Evolutionary conservation across 805 yeast species (phyloP), one percentile per base, ranked within the genome.

Genomic region (Candida schatavii): DNA sequence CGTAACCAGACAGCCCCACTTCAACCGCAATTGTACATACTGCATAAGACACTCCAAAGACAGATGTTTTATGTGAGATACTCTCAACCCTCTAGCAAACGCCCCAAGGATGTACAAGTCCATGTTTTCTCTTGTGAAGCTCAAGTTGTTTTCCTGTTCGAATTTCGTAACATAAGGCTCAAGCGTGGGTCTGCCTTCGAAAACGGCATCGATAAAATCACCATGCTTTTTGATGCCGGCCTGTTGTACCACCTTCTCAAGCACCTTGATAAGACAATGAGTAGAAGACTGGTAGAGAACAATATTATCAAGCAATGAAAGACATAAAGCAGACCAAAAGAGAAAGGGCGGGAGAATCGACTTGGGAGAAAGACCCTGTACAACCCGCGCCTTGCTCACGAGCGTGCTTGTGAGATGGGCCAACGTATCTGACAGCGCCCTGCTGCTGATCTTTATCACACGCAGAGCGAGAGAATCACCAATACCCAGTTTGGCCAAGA

Each of bases 401-500:
- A 73, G 39, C 0, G 70, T 50, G 43, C 73, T 66, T 1, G 74
- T 62, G 27, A 61, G 50, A 30, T 62, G 55, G 4, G 70, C 72
- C 30, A 58, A 39, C 14, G 56, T 46, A 20, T 35, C 46, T 37
- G 50, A 32, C 42, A 54, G 52, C 14, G 57, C 45, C 35, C 52
- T 47, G 29, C 59, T 41, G 47, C 61, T 51, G 39, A 63, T 29
- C 40, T 57, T 57, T 43, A 64, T 47, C 7, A 62, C 49, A 28
- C 61, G 53, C 4, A 68, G 61, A 1, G 66, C 68, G 0, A 77
- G 49, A 67, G 70, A 66, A 50, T 82, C 86, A 38, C 78, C 77
- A 20, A 84, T 75, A 21, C 88, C 88, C 10, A 70, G 62, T 46
- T 77, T 77, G 0, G 87, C 74, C 34, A 88, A 59, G 28, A 83